Base-by-base conservation (phyloP, 345 rosid species). In the Citrus reticulata region DNA sequence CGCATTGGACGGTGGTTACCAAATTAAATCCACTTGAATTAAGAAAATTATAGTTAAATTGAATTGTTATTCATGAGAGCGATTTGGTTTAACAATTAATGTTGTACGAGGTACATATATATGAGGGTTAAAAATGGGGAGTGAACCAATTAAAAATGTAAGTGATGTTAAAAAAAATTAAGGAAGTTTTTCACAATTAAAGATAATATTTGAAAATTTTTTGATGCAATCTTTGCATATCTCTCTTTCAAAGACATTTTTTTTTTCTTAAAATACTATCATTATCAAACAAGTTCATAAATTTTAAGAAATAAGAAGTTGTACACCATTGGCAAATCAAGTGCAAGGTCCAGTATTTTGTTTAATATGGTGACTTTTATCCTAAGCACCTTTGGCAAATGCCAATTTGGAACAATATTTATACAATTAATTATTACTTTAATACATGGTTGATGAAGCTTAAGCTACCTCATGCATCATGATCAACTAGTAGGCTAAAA, bases 1-100 rank as follows among this genome's bases (percentile, higher is more conserved):
- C 46, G 55, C 2, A 76, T 66, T 66, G 70, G 46, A 75, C 64
- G 37, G 63, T 34, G 54, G 34, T 65, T 76, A 20, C 37, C 72
- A 51, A 66, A 51, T 51, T 49, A 32, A 1, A 49, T 8, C 71
- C 51, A 49, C n/a, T 75, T 62, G 60, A 13, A 59, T 2, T 19
- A 55, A 16, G 24, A 73, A 2, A 58, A 19, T 29, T 30, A 4
- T 9, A 46, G 2, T 54, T 20, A 1, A 8, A 71, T 3, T 19
- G 63, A 9, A 30, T 8, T 71, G 19, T 1, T 22, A 67, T 67
- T 67, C 9, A 3, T 54, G 1, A 19, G 58, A 58, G 58, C 24
- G 9, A 60, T 60, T 60, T 39, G 24, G 49, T 59, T 35, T 73
- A 32, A 22, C 19, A 24, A 13, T 2, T 68, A 66, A 5, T n/a